Conservation (phyloP, 2,329 filamentous ascomycete species). For the Paecilomyces formosus region DNA sequence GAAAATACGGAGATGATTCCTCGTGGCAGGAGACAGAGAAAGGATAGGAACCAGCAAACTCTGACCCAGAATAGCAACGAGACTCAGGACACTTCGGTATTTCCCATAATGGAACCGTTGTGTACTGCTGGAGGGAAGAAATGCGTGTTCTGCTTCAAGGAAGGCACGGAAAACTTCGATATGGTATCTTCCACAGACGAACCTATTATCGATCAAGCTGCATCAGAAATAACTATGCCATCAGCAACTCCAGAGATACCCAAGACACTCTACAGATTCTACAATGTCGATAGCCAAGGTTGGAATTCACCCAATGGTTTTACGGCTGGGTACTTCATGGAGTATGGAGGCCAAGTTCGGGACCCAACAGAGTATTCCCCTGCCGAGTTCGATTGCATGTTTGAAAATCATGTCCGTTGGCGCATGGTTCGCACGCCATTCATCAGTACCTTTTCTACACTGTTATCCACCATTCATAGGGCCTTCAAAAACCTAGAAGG, state of each 20-base stretch:
- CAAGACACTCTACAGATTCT: slow-evolving; percentile 26
- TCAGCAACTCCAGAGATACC: slow-evolving; percentile 10
- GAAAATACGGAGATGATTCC: too few species aligned
- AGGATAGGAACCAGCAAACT: neutral
- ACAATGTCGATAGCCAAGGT: slow-evolving; percentile 21
- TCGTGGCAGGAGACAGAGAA: neutral
- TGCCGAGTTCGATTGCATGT: slow-evolving; percentile 12
- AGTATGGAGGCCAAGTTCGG: slow-evolving; percentile 2
- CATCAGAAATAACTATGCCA: neutral
- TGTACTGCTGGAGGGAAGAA: slow-evolving; percentile 11
- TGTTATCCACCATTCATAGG: slow-evolving; percentile 24
- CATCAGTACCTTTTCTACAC: slow-evolving; percentile 22
- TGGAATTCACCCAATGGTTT: slow-evolving; percentile 17
- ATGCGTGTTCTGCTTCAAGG: slow-evolving; percentile 16
- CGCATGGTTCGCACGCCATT: slow-evolving; percentile 19
- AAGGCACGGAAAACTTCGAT: slow-evolving; percentile 1
- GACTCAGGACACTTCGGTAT: neutral
- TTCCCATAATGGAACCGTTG: slow-evolving; percentile 1
- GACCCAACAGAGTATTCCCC: slow-evolving; percentile 5
- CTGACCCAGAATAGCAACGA: neutral
- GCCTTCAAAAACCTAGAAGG: slow-evolving; percentile 15
- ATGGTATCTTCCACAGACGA: neutral
- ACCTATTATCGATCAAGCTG: neutral
- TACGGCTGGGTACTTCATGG: slow-evolving; percentile 19
- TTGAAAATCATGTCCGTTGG: slow-evolving; percentile 18